Conservation (phyloP, 805 yeast genomes). For the Ogataea henricii region DNA sequence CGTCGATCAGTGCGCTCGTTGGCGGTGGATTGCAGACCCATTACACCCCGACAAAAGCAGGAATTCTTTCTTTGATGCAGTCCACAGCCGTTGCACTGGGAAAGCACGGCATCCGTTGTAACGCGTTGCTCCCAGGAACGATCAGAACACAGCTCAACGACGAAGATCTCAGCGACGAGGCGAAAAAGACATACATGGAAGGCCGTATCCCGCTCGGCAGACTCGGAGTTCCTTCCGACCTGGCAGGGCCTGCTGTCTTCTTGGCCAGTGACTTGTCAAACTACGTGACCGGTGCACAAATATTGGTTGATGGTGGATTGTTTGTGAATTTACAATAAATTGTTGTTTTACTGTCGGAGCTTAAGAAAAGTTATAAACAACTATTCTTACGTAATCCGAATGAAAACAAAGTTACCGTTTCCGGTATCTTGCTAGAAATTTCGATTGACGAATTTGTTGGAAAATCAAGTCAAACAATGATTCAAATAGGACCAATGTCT, state of each 20-base stretch:
- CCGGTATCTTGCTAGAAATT: too few relatives aligned
- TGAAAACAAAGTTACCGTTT: too few relatives aligned
- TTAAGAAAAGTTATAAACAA: too few relatives aligned
- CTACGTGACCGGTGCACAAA: slow-evolving; percentile 44
- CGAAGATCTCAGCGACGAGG: slow-evolving; percentile 41
- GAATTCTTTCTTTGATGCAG: slow-evolving; percentile 45
- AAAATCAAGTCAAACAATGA: too few relatives aligned
- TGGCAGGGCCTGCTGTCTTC: slow-evolving; percentile 46
- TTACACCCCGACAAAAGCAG: slow-evolving; percentile 53
- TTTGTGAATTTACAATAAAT: slow-evolving; percentile 51
- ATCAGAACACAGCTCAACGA: slow-evolving; percentile 45
- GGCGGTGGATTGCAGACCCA: slow-evolving; percentile 49
- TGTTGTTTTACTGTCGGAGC: too few relatives aligned
- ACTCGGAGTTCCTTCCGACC: slow-evolving; percentile 39
- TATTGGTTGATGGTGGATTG: slow-evolving; percentile 48
- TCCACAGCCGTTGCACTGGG: slow-evolving; percentile 47
- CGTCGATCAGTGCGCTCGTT: slow-evolving; percentile 45
- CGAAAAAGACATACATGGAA: slow-evolving; percentile 40
- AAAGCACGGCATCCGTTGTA: slow-evolving; percentile 44
- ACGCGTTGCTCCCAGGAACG: slow-evolving; percentile 49
- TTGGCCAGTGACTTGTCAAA: slow-evolving; percentile 40
- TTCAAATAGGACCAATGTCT: too few relatives aligned
- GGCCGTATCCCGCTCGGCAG: slow-evolving; percentile 43
- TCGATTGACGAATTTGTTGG: too few relatives aligned
- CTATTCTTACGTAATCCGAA: too few relatives aligned